Evolutionary conservation across 2,329 filamentous ascomycete genomes (phyloP).

Genomic region (Erysiphe pulchra): DNA sequence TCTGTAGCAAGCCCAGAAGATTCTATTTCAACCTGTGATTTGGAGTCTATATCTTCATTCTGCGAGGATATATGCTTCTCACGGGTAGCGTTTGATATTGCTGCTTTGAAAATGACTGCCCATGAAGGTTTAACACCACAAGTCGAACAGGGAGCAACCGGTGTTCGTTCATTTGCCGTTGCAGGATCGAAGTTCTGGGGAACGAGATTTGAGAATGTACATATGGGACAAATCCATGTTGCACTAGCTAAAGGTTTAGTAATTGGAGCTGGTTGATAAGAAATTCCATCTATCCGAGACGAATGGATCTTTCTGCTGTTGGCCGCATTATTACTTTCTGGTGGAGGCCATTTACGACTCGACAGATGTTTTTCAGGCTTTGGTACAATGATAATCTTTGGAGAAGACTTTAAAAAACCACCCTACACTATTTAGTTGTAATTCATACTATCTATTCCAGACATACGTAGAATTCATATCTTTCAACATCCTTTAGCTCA

Average conservation of each 20-base stretch:
- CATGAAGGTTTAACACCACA: conserved; percentile 85
- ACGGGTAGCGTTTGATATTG: conserved; percentile 48
- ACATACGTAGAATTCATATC: conserved; percentile 63
- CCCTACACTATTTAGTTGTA: conserved; percentile 23
- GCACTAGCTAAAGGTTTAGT: conserved; percentile 29
- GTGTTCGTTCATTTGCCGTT: conserved; percentile 53
- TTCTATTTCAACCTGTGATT: conserved; percentile 1
- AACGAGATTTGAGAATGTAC: conserved; percentile 78
- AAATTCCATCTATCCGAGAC: conserved; percentile 18
- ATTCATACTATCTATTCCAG: not conserved
- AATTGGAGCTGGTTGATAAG: conserved; percentile 19
- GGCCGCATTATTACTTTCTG: too few relatives aligned
- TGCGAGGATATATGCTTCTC: conserved; percentile 10
- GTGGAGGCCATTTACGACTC: conserved; percentile 25
- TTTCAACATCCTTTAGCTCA: conserved; percentile 74
- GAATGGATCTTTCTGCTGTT: conserved; percentile 3
- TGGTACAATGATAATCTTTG: conserved; percentile 57
- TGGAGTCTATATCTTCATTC: conserved; percentile 4
- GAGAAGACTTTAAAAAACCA: conserved; percentile 80
- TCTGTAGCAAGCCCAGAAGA: not conserved
- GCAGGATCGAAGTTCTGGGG: conserved; percentile 82
- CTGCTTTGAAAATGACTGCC: conserved; percentile 60
- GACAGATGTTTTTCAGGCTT: conserved; percentile 48
- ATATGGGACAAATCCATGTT: conserved; percentile 91
- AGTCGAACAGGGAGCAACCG: conserved; percentile 63